phyloP scores from a whole-genome alignment of 2,329 filamentous ascomycete species.

The Ceratocystis albifundus region DNA sequence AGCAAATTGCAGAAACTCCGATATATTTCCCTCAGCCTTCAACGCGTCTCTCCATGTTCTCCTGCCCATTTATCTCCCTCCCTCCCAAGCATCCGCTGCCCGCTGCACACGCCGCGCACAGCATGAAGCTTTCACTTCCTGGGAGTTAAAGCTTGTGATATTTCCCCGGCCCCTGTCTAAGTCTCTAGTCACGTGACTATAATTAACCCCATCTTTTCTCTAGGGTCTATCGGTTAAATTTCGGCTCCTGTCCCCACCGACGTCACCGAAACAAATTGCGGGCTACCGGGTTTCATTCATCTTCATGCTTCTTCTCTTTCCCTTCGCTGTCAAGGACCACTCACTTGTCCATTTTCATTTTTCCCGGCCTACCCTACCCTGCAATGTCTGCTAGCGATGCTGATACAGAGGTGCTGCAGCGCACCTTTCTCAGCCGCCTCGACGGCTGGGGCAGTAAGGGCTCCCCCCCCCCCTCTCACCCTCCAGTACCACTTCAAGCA shows the following conservation, averaged over 20 bases:
- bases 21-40: background rate
- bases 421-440: constrained; percentile 30
- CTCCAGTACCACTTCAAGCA: constrained; percentile 10
- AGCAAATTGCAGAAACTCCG: background rate
- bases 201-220: background rate
- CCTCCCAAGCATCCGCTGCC: background rate
- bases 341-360: no score
- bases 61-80: background rate
- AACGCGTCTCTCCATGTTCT: background rate
- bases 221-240: background rate
- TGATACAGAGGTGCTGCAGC: constrained; percentile 15
- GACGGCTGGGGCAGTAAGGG: constrained; percentile 41
- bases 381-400: constrained; percentile 13
- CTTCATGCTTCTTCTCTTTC: background rate
- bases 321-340: no score
- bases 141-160: background rate
- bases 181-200: background rate
- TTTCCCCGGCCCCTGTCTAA: background rate
- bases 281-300: background rate
- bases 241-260: background rate
- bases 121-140: background rate
- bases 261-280: background rate
- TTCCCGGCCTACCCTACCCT: background rate
- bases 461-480: no score
- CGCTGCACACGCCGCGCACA: background rate